Percentiles rank a stretch among this genome's conserved stretches.
These are phyloP conservation scores for Adansonia rubrostipa DNA, from an alignment of 441 rosid genomes.

Conservation along the genomic window DNA sequence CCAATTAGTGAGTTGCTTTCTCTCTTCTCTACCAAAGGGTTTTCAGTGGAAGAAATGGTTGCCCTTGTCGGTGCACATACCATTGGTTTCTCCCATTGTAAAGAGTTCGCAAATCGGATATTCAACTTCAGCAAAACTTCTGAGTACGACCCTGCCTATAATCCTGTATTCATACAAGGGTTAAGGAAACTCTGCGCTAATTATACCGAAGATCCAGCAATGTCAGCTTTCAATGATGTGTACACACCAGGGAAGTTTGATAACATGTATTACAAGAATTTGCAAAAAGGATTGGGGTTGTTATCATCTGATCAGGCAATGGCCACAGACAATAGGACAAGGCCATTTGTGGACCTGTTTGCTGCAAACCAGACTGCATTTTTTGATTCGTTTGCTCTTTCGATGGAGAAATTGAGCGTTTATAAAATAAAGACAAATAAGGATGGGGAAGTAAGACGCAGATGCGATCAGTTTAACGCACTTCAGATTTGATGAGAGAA, in stretches of 20 bases:
- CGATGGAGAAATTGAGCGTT: conserved; percentile 63
- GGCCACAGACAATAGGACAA: conserved; percentile 50
- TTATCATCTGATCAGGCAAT: conserved; percentile 53
- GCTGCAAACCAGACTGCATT: conserved; percentile 59
- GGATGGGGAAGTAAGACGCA: conserved; percentile 61
- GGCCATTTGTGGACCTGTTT: conserved; percentile 53
- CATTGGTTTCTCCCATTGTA: conserved; percentile 80
- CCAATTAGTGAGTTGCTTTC: conserved; percentile 43
- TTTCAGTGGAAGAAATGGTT: conserved; percentile 59
- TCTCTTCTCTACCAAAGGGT: conserved; percentile 49
- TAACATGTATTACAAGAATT: conserved; percentile 70
- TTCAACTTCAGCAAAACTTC: conserved; percentile 40
- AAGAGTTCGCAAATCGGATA: conserved; percentile 53
- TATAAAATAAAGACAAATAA: conserved; percentile 49
- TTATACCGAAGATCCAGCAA: conserved; percentile 45
- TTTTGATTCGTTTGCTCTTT: conserved; percentile 52
- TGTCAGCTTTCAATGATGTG: conserved; percentile 74
- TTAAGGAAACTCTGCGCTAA: conserved; percentile 57
- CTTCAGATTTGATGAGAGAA: conserved; percentile 14
- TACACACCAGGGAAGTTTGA: conserved; percentile 77
- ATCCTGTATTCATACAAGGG: conserved; percentile 49
- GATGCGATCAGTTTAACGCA: conserved; percentile 65
- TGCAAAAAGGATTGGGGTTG: conserved; percentile 62
- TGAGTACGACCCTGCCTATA: conserved; percentile 38
- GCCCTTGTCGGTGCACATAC: conserved; percentile 77